These are phyloP conservation scores for Cenchrus fungigraminus DNA, from an alignment of 176 grass and related monocot species.

Conservation along the genomic window DNA sequence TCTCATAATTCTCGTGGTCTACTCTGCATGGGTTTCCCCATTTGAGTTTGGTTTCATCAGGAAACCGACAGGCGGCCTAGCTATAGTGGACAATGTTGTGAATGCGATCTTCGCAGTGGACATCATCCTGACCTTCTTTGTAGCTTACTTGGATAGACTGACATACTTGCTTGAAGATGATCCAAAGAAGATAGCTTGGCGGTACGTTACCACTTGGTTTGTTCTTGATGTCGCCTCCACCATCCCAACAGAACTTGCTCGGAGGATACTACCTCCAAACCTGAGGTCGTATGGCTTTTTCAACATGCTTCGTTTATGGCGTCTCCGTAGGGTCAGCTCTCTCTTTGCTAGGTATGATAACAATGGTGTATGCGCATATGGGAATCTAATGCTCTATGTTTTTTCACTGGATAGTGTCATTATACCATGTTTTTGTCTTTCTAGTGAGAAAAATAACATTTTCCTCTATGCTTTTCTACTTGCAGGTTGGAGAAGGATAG, in stretches of 20 bases:
- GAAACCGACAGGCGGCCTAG: conserved; percentile 54
- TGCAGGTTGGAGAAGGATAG: conserved; percentile 92
- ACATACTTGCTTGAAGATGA: conserved; percentile 70
- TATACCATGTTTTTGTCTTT: background rate
- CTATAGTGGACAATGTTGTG: conserved; percentile 71
- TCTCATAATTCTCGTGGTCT: conserved; percentile 86
- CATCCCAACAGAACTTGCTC: conserved; percentile 72
- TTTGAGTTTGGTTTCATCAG: conserved; percentile 94
- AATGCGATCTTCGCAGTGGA: conserved; percentile 86
- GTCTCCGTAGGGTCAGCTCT: conserved; percentile 94
- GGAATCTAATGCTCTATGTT: background rate
- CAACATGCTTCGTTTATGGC: conserved; percentile 95
- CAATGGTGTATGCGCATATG: background rate
- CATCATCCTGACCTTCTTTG: conserved; percentile 93
- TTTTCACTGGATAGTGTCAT: background rate
- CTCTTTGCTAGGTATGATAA: conserved; percentile 83
- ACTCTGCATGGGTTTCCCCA: conserved; percentile 93
- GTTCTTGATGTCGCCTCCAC: conserved; percentile 82
- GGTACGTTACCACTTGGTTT: conserved; percentile 84
- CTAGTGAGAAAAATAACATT: background rate
- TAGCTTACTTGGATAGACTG: conserved; percentile 82
- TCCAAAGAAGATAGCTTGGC: conserved; percentile 71
- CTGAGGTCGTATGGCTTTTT: conserved; percentile 91
- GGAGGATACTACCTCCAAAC: conserved; percentile 59
- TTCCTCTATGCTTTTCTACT: conserved; percentile 32